Percentiles rank a stretch among this genome's conserved stretches.
These are phyloP conservation scores for Phytophthora cactorum DNA, from an alignment of 352 stramenopile species.

Conservation along the genomic window DNA sequence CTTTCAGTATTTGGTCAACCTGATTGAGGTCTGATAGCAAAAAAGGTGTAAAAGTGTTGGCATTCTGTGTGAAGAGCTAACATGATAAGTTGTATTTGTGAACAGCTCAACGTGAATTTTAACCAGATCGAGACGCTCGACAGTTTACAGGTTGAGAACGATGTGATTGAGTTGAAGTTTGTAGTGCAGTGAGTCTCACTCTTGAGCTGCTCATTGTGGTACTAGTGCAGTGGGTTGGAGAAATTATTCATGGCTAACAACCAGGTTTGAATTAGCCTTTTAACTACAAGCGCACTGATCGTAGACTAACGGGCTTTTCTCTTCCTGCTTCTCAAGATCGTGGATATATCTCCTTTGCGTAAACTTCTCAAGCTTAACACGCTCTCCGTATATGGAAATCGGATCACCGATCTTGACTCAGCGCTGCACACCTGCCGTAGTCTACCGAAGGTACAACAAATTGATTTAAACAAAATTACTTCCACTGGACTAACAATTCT, in stretches of 20 bases:
- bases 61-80: background rate
- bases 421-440: constrained; percentile 57
- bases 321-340: constrained; percentile 32
- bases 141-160: constrained; percentile 42
- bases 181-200: constrained; percentile 1
- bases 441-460: constrained; percentile 47
- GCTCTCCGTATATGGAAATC: constrained; percentile 69
- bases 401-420: constrained; percentile 50
- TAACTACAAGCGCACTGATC: background rate
- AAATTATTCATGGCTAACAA: constrained; percentile 76
- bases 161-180: background rate
- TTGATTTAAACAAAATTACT: background rate
- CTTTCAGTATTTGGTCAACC: constrained; percentile 74
- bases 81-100: constrained; percentile 1
- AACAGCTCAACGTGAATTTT: constrained; percentile 75
- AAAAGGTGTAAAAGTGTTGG: background rate
- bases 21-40: constrained; percentile 60
- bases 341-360: constrained; percentile 53
- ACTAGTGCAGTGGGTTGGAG: constrained; percentile 58
- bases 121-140: constrained; percentile 63
- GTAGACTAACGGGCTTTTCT: background rate
- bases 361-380: constrained; percentile 60
- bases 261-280: constrained; percentile 31
- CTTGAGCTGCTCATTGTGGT: background rate
- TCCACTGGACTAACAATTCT: background rate